Evolutionary conservation across 768 basidiomycete genomes (phyloP), one percentile per base, ranked within the genome.

Genomic region (Boletus rubescentipes): DNA sequence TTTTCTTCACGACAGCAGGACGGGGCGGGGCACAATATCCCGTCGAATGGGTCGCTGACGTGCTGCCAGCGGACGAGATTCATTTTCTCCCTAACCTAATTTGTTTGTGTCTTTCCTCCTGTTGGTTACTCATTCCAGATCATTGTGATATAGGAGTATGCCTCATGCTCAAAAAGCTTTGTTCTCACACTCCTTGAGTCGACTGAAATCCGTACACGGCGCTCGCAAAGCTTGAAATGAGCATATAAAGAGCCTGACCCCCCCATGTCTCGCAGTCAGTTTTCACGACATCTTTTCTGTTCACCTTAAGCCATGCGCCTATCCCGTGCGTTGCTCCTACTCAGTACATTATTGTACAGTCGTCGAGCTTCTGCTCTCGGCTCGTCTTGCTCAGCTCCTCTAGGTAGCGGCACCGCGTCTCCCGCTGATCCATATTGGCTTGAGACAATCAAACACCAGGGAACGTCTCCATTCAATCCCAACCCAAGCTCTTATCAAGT

Each of bases 371-470:
- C 58, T 45, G 79, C 70, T 30, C 71, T 79, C 9, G 81, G 79
- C 7, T 68, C 73, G n/a, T 73, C 76, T n/a, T 83, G 79, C 63
- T 66, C 75, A 30, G 64, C 72, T 32, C 72, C 79, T 23, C 64
- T 84, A 5, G 76, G 75, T 40, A 53, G 71, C 26, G 85, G 84
- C 23, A 77, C 73, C 15, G 82, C 87, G 10, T 31, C 62, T 26
- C 21, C 62, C 10, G 30, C 38, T 15, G 64, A 66, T 26, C 79
- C 85, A 1, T 90, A 80, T 65, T 91, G 89, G 89, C 71, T 88
- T 58, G 72, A 90, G 67, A 79, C 62, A 38, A 89, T 91, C 61
- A 76, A 77, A 38, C 89, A 89, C 61, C 87, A 84, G 65, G 88
- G 86, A 30, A 83, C 73, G n/a, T 74, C 89, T 1, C 81, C 89